These are phyloP conservation scores for Gryganskiella cystojenkinii DNA, from an alignment of 192 early-diverging fungal species.

Conservation along the genomic window DNA sequence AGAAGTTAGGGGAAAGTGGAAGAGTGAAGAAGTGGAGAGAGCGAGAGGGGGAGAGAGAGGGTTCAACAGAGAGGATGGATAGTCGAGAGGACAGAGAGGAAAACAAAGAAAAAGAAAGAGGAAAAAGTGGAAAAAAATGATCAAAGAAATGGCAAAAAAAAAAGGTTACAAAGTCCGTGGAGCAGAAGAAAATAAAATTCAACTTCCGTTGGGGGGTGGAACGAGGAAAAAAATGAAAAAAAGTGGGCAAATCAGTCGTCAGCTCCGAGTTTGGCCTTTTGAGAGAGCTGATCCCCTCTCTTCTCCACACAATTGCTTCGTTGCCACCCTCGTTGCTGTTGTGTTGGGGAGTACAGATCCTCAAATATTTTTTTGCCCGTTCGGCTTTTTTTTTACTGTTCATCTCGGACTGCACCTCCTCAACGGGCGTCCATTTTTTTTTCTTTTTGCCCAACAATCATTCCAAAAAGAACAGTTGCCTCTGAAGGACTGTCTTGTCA, in stretches of 20 bases:
- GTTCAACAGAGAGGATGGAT: background rate
- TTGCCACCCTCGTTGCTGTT: too few species aligned
- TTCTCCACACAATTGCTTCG: too few species aligned
- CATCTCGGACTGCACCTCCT: too few species aligned
- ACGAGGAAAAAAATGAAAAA: constrained; percentile 2
- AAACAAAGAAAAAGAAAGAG: background rate
- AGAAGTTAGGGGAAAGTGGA: background rate
- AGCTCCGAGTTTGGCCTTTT: too few species aligned
- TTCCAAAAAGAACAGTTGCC: too few species aligned
- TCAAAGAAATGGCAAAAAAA: background rate
- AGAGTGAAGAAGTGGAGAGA: background rate
- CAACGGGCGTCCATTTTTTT: too few species aligned
- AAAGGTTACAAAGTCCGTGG: background rate
- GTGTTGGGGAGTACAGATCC: too few species aligned
- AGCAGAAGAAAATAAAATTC: constrained; percentile 5
- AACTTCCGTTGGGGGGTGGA: constrained; percentile 29
- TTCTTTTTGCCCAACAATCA: too few species aligned
- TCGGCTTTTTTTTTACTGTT: too few species aligned
- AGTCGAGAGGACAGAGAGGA: background rate
- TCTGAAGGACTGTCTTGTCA: too few species aligned
- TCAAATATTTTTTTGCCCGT: too few species aligned
- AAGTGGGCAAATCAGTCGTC: constrained; percentile 7
- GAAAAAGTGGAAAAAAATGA: background rate
- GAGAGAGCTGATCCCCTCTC: too few species aligned
- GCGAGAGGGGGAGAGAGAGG: background rate